phyloP scores from a whole-genome alignment of 2,329 filamentous ascomycete genomes.

The Golovinomyces cichoracearum region DNA sequence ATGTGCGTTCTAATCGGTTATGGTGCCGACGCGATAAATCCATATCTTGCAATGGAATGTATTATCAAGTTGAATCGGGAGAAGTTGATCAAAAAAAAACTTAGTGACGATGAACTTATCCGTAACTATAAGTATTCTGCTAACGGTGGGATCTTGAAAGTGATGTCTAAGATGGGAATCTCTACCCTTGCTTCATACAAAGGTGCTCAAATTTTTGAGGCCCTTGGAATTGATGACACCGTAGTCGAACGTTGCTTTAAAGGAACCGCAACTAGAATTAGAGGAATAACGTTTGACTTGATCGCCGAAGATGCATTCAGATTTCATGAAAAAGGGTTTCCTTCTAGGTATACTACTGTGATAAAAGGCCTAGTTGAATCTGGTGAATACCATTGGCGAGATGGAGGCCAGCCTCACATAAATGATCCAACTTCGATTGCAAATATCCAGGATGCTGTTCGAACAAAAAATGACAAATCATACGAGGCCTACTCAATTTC shows the following conservation, averaged over 20 bases:
- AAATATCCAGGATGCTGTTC: constrained; percentile 88
- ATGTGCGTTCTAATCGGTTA: constrained; percentile 97
- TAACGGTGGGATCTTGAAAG: constrained; percentile 87
- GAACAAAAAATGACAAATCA: constrained; percentile 93
- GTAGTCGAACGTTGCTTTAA: constrained; percentile 89
- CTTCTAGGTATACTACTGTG: constrained; percentile 48
- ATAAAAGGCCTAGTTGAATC: constrained; percentile 69
- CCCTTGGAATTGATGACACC: constrained; percentile 70
- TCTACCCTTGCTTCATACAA: constrained; percentile 92
- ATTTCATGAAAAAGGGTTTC: constrained; percentile 82
- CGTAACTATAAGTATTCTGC: constrained; percentile 93
- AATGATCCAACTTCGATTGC: constrained; percentile 89
- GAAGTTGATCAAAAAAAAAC: constrained; percentile 71
- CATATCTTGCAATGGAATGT: constrained; percentile 86
- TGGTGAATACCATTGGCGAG: constrained; percentile 94
- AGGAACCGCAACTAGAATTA: constrained; percentile 80
- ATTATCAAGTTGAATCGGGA: constrained; percentile 92
- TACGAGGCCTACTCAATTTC: constrained; percentile 88
- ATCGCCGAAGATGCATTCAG: constrained; percentile 88
- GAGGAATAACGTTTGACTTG: constrained; percentile 75
- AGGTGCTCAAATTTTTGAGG: constrained; percentile 93
- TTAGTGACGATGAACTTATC: constrained; percentile 58
- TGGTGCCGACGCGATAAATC: constrained; percentile 80
- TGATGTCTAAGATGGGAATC: constrained; percentile 99
- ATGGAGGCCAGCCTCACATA: constrained; percentile 81